Conservation (phyloP, 352 stramenopile species). For the Globisporangium nagaii region DNA sequence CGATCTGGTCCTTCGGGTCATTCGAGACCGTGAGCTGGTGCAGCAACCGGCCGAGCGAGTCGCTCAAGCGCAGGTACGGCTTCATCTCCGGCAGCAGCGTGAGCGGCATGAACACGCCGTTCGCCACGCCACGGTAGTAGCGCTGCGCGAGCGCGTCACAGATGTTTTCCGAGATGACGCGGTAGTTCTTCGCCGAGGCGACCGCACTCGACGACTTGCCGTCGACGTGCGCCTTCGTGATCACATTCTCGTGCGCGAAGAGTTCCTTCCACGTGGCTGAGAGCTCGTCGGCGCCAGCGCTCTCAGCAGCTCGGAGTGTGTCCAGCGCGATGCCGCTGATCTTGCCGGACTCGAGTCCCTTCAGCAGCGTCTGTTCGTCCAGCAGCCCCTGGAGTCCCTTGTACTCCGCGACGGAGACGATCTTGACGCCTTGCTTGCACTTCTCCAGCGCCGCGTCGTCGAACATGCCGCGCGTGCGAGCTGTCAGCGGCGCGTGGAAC, state of each 20-base stretch:
- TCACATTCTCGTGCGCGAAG: slow-evolving; percentile 83
- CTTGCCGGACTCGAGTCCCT: slow-evolving; percentile 61
- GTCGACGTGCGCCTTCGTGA: slow-evolving; percentile 87
- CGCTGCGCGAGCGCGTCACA: slow-evolving; percentile 61
- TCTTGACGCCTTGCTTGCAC: slow-evolving; percentile 88
- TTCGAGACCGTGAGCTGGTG: slow-evolving; percentile 61
- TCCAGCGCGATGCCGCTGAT: slow-evolving; percentile 85
- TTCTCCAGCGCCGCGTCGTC: slow-evolving; percentile 64
- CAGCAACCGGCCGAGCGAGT: slow-evolving; percentile 68
- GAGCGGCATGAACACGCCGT: slow-evolving; percentile 78
- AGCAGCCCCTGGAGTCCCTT: slow-evolving; percentile 74
- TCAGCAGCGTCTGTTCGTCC: slow-evolving; percentile 68
- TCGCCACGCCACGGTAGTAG: slow-evolving; percentile 77
- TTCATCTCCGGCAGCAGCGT: slow-evolving; percentile 78
- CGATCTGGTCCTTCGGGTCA: slow-evolving; percentile 58
- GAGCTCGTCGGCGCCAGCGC: slow-evolving; percentile 11
- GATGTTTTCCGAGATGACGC: slow-evolving; percentile 72
- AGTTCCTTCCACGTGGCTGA: slow-evolving; percentile 55
- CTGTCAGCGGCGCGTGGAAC: slow-evolving; percentile 95
- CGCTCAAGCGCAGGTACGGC: slow-evolving; percentile 66
- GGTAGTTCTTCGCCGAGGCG: slow-evolving; percentile 61
- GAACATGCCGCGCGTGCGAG: slow-evolving; percentile 88
- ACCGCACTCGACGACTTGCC: slow-evolving; percentile 85
- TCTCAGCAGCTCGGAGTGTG: slow-evolving; percentile 35
- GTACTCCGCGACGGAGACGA: slow-evolving; percentile 83